Evolutionary conservation across 2,329 filamentous ascomycete genomes (phyloP).

Genomic region (Dactylellina leptospora): DNA sequence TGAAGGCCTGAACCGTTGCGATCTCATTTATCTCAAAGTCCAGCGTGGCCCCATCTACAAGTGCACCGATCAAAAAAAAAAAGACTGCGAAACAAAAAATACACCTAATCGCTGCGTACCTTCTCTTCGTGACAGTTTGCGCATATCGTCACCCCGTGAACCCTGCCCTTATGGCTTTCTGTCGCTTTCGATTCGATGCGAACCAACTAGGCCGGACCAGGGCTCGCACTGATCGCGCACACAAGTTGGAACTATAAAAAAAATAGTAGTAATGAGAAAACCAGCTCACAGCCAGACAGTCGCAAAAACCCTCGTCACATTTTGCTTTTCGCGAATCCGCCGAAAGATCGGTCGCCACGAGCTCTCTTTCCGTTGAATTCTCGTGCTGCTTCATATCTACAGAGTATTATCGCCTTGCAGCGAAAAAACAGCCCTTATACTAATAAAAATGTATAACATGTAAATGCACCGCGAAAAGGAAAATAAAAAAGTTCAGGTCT

Average conservation of each 20-base stretch:
- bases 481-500: background rate
- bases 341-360: constrained; percentile 26
- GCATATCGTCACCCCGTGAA: constrained; percentile 36
- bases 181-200: constrained; percentile 47
- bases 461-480: constrained; percentile 3
- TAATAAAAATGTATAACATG: constrained; percentile 10
- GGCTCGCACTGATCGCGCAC: constrained; percentile 37
- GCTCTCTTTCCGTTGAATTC: constrained; percentile 27
- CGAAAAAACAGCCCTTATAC: constrained; percentile 4
- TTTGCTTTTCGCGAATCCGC: constrained; percentile 26
- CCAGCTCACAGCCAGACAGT: constrained; percentile 22
- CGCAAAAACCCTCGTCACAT: constrained; percentile 44
- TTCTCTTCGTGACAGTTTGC: constrained; percentile 33
- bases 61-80: background rate
- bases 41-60: background rate
- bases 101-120: constrained; percentile 11
- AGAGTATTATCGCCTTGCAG: constrained; percentile 18
- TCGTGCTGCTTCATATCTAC: constrained; percentile 16
- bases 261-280: constrained; percentile 30
- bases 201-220: constrained; percentile 34
- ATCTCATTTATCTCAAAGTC: background rate
- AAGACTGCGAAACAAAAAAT: background rate
- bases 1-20: constrained; percentile 6
- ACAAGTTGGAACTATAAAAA: constrained; percentile 20
- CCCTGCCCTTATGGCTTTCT: constrained; percentile 37